Base-by-base conservation (phyloP, 345 rosid species). In the Eucalyptus guilfoylei region DNA sequence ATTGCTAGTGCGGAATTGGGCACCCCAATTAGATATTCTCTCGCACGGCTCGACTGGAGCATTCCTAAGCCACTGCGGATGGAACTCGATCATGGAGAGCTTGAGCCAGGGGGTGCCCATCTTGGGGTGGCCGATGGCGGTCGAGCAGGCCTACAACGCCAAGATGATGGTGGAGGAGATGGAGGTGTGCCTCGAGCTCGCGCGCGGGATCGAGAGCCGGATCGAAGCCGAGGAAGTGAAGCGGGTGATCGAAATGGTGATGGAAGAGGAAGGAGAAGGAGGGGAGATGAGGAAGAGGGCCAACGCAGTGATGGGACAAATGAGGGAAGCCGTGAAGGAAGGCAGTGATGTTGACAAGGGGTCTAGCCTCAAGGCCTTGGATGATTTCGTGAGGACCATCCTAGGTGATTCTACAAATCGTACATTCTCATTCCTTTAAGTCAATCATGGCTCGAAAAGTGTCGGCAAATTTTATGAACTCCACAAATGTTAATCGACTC, bases 71-170 rank as follows among this genome's bases (percentile, higher is more conserved):
- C 95, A 94, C 49, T 93, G 95, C 10, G 95, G 95, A 17, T 93
- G 95, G 96, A 95, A 95, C 87, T 93, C 95, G 3, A 90, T 89
- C 30, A 9, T 91, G 92, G 96, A 95, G 89, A 93, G 95, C 90
- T 86, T 93, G 37, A 94, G 94, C 83, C 93, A 93, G 88, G 95
- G 95, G 0, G 92, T 94, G 58, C 94, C 93, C 4, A 90, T 92
- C 6, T 92, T 94, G 17, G 96, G 94, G 26, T 95, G 96, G 95
- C 90, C 95, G 2, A 89, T 93, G 91, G 95, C 94, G 0, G 96
- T 87, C 2, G 95, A 94, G 89, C 94, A 93, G 86, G 86, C 90
- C 6, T 92, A 90, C 64, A 95, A 95, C 86, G 89, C 91, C 3
- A 95, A 94, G 89, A 92, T 93, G 95, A 49, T 94, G 88, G 93